Evolutionary conservation across 306 rosid species (phyloP).

Genomic region (Parietaria judaica): DNA sequence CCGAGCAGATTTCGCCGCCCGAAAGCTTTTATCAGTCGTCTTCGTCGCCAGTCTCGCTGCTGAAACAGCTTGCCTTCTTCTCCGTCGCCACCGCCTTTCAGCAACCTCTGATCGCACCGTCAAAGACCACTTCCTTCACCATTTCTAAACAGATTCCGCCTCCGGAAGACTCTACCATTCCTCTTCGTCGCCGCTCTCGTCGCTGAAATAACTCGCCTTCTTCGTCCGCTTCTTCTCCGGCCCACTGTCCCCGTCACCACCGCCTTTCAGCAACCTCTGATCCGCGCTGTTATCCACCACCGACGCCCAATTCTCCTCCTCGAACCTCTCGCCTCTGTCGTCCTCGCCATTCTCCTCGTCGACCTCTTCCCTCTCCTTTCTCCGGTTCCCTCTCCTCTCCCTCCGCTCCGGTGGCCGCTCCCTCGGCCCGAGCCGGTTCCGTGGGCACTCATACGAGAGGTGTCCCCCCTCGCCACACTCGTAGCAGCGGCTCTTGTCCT

Average conservation of each 20-base stretch:
- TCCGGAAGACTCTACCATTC: neutral
- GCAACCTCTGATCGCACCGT: too few species aligned
- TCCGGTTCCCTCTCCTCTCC: conserved; percentile 3
- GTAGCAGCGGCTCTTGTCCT: conserved; percentile 65
- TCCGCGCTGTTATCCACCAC: conserved; percentile 57
- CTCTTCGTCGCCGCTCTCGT: conserved; percentile 69
- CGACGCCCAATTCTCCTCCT: conserved; percentile 82
- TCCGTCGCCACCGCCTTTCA: too few species aligned
- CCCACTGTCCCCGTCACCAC: conserved; percentile 23
- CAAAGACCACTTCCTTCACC: too few species aligned
- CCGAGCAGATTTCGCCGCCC: too few species aligned
- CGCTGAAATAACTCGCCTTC: conserved; percentile 70
- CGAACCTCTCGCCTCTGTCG: conserved; percentile 43
- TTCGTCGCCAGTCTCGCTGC: conserved; percentile 79
- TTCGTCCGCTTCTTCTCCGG: conserved; percentile 41
- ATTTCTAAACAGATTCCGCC: too few species aligned
- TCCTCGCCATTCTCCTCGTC: conserved; percentile 22
- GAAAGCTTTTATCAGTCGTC: conserved; percentile 6
- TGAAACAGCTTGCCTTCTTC: conserved; percentile 63
- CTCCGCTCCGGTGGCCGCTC: conserved; percentile 50
- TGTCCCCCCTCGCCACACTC: conserved; percentile 81
- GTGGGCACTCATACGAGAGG: conserved; percentile 73
- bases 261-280: conserved; percentile 30
- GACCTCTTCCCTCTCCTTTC: conserved; percentile 12
- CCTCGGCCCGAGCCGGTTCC: conserved; percentile 66